phyloP scores from a whole-genome alignment of 441 rosid genomes.

The Metrosideros polymorpha region DNA sequence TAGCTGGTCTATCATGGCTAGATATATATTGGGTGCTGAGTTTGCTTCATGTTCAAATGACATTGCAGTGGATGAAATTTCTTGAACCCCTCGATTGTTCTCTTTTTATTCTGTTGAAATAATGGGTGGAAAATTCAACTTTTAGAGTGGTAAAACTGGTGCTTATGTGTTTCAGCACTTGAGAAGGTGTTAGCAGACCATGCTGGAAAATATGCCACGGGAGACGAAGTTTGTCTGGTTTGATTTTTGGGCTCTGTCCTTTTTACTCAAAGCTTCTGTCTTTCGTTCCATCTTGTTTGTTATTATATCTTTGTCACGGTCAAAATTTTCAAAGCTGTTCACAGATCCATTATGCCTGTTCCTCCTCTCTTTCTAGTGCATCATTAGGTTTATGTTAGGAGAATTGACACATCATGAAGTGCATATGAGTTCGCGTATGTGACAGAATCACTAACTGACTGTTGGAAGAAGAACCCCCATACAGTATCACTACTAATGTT shows the following conservation, averaged over 20 bases:
- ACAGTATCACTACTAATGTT: not conserved
- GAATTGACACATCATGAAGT: not conserved
- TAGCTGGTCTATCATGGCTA: not conserved
- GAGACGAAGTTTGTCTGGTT: conserved; percentile 66
- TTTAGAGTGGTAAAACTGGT: not conserved
- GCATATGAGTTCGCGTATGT: not conserved
- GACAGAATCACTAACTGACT: not conserved
- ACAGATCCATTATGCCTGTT: not conserved
- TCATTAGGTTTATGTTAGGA: not conserved
- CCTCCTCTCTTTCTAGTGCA: not conserved
- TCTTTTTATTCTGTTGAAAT: not conserved
- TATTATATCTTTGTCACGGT: not conserved
- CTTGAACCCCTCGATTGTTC: not conserved
- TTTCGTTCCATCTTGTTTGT: not conserved
- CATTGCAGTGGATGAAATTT: not conserved
- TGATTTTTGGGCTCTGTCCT: conserved; percentile 2
- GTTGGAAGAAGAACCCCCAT: not conserved
- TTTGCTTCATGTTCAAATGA: not conserved
- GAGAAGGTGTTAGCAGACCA: conserved; percentile 54
- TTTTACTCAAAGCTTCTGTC: not conserved
- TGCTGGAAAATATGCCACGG: conserved; percentile 68
- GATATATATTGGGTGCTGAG: not conserved
- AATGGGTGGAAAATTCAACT: not conserved
- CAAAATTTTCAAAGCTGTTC: not conserved
- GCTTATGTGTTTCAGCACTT: conserved; percentile 37